Conservation (phyloP, 441 rosid genomes). For the Dalechampia spathulata region DNA sequence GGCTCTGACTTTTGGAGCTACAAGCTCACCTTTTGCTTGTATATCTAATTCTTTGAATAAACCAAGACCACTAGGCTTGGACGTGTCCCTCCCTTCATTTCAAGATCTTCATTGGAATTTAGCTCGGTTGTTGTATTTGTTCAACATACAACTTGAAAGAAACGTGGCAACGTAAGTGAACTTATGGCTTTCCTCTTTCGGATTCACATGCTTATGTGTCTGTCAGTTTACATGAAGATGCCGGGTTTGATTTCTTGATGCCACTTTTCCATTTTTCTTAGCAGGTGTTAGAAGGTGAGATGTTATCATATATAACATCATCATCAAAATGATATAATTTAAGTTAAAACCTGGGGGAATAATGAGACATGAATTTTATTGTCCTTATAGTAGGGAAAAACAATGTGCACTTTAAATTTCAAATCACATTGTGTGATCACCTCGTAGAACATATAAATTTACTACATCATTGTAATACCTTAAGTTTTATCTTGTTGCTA, state of each 20-base stretch:
- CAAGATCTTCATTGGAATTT: conserved; percentile 67
- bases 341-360: not conserved
- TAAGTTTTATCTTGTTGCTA: too few relatives aligned
- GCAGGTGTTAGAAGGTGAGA: conserved; percentile 5
- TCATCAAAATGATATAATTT: not conserved
- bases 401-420: not conserved
- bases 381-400: not conserved
- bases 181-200: conserved; percentile 5
- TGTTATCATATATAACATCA: not conserved
- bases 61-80: conserved; percentile 71
- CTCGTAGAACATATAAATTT: not conserved
- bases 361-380: not conserved
- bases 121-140: conserved; percentile 64
- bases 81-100: conserved; percentile 67
- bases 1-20: conserved; percentile 32
- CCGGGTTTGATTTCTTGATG: not conserved
- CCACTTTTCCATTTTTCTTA: not conserved
- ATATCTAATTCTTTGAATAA: conserved; percentile 70
- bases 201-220: not conserved
- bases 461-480: too few relatives aligned
- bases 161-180: conserved; percentile 85
- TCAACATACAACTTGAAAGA: conserved; percentile 86
- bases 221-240: not conserved
- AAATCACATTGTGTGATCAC: not conserved
- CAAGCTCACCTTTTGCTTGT: conserved; percentile 57